A percentile compares a stretch with the other conserved stretches of the same genome.
Conservation (phyloP, 2,329 filamentous ascomycete genomes). For the Elsinoe perseae region DNA sequence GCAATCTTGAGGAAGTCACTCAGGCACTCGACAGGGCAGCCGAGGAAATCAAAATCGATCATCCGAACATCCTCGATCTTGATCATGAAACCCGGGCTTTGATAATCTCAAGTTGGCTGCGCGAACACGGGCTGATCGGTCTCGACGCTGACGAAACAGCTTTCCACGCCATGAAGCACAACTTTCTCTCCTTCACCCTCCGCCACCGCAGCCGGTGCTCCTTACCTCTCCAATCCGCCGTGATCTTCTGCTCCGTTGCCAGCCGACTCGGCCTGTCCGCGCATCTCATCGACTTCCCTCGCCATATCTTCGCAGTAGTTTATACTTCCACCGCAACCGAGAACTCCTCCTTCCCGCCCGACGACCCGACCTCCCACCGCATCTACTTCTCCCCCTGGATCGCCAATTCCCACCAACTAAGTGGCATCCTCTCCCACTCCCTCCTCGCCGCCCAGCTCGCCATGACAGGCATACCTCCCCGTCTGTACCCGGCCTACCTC, state of each 20-base stretch:
- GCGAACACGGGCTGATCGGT: conserved; percentile 60
- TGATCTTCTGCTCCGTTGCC: conserved; percentile 78
- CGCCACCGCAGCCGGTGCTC: conserved; percentile 70
- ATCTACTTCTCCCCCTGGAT: conserved; percentile 73
- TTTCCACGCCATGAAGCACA: conserved; percentile 78
- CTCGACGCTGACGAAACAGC: conserved; percentile 42
- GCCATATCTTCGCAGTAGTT: conserved; percentile 77
- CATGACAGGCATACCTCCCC: conserved; percentile 41
- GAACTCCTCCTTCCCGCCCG: conserved; percentile 35
- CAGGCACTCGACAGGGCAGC: conserved; percentile 59
- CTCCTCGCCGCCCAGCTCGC: conserved; percentile 43
- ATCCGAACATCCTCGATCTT: conserved; percentile 47
- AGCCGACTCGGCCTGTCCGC: conserved; percentile 66
- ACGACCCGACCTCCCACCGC: conserved; percentile 45
- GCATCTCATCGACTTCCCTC: conserved; percentile 71
- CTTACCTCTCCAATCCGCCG: conserved; percentile 75
- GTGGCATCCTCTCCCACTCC: conserved; percentile 9
- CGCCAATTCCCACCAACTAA: conserved; percentile 54
- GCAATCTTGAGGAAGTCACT: conserved; percentile 61
- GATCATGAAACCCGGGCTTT: conserved; percentile 62
- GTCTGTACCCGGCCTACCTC: conserved; percentile 48
- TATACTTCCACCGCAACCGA: conserved; percentile 46
- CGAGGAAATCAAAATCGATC: conserved; percentile 45
- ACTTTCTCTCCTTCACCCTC: conserved; percentile 79
- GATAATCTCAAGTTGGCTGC: conserved; percentile 61